Evolutionary conservation across 1,139 yeast genomes (phyloP), one percentile per base, ranked within the genome.

Genomic region (Yamadazyma conglobata): DNA sequence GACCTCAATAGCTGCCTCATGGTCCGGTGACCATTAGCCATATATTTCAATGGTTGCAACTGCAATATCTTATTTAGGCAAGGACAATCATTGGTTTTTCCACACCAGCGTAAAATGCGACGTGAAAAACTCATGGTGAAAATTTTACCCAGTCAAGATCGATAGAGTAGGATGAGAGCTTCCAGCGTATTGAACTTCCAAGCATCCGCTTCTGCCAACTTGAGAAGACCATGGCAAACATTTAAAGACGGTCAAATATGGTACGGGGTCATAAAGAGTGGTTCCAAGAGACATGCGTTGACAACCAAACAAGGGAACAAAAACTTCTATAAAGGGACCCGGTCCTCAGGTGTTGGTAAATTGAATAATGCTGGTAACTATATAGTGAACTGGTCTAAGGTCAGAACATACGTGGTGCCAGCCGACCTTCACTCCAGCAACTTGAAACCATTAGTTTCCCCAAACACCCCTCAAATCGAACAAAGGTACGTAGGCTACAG

Each of bases 221-320:
- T 88, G 40, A 77, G 84, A 43, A 74, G 95, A 44, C 96, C 96
- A 27, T 88, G 96, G 96, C 80, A 81, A 49, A 82, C 84, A 32
- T 84, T 72, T 56, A 77, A 74, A 47, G 93, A 87, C 48, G 95
- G 95, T 14, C 77, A 85, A 24, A 67, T 86, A 22, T 88, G 85
- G 70, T 88, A 88, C 54, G 96, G 96, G 31, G 50, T 64, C 28
- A 62, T 80, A 20, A 87, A 84, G 52, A 54, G 79, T 10, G 96
- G 96, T 34, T 79, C 88, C 45, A 86, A 82, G 53, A 78, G 98
- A 64, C 78, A 82, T 52, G 75, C 95, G 3, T 64, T 89, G 46
- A 84, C 96, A 17, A 82, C 96, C 19, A 91, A 91, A 52, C 91
- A 87, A 54, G 97, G 98, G 49, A 91, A 89, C 63, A 88, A 89